Evolutionary conservation across 345 rosid genomes (phyloP).

Genomic region (Hibiscus tridactylites): DNA sequence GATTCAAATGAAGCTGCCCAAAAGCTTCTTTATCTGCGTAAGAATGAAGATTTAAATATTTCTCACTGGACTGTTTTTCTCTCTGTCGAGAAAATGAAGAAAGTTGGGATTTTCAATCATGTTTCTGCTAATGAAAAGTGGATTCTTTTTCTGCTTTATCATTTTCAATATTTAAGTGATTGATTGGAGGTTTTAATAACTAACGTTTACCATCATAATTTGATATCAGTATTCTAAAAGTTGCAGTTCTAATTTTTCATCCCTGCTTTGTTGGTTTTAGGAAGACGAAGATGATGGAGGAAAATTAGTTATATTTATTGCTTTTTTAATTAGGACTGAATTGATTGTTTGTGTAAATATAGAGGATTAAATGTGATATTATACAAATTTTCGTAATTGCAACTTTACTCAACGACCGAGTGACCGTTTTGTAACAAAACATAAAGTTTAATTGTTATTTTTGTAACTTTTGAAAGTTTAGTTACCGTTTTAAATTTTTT

Average conservation of each 20-base stretch:
- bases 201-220: not conserved
- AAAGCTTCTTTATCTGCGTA: conserved; percentile 66
- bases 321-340: too few relatives aligned
- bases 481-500: too few relatives aligned
- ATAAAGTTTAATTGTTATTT: too few relatives aligned
- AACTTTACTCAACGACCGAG: too few relatives aligned
- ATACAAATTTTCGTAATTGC: too few relatives aligned
- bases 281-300: too few relatives aligned
- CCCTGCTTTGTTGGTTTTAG: not conserved
- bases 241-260: not conserved
- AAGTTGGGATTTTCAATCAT: not conserved
- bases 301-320: too few relatives aligned
- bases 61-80: not conserved
- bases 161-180: too few relatives aligned
- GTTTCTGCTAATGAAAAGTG: not conserved
- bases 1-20: conserved; percentile 80
- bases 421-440: too few relatives aligned
- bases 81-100: not conserved
- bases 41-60: not conserved
- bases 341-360: too few relatives aligned
- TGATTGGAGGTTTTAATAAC: not conserved
- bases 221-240: not conserved
- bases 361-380: too few relatives aligned
- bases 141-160: not conserved
- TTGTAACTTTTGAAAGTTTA: too few relatives aligned